Evolutionary conservation across 1,139 yeast genomes (phyloP).

Genomic region (Candida pseudocylindracea): DNA sequence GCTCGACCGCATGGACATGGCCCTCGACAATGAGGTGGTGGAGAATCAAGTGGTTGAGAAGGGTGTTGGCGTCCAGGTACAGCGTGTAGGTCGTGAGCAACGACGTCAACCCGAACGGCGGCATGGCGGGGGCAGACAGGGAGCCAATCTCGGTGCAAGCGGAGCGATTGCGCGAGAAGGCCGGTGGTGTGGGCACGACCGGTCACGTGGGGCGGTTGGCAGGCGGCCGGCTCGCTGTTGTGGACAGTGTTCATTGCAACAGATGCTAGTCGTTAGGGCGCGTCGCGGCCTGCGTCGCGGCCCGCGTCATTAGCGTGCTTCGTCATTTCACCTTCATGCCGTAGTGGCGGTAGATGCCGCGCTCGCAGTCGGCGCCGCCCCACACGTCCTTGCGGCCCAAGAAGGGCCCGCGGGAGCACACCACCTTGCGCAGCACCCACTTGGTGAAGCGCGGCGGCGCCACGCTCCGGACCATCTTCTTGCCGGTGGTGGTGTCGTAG

Average conservation of each 20-base stretch:
- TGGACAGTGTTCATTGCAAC: neutral
- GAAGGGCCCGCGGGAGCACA: constrained; percentile 14
- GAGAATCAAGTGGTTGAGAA: constrained; percentile 21
- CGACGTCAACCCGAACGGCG: neutral
- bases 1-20: constrained; percentile 24
- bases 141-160: neutral
- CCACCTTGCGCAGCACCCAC: constrained; percentile 40
- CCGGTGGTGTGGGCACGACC: neutral
- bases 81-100: neutral
- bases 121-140: neutral
- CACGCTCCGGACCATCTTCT: constrained; percentile 29
- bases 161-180: neutral
- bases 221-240: no score
- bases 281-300: neutral
- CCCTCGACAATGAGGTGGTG: constrained; percentile 39
- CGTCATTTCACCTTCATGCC: constrained; percentile 20
- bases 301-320: no score
- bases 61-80: constrained; percentile 1
- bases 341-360: constrained; percentile 56
- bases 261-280: neutral
- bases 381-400: constrained; percentile 21
- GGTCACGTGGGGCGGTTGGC: no score
- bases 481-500: constrained; percentile 49
- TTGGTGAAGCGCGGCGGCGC: constrained; percentile 38
- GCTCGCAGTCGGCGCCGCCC: constrained; percentile 40